These are phyloP conservation scores for Solanum appendiculatum DNA, from an alignment of 257 asterid genomes.

Conservation along the genomic window DNA sequence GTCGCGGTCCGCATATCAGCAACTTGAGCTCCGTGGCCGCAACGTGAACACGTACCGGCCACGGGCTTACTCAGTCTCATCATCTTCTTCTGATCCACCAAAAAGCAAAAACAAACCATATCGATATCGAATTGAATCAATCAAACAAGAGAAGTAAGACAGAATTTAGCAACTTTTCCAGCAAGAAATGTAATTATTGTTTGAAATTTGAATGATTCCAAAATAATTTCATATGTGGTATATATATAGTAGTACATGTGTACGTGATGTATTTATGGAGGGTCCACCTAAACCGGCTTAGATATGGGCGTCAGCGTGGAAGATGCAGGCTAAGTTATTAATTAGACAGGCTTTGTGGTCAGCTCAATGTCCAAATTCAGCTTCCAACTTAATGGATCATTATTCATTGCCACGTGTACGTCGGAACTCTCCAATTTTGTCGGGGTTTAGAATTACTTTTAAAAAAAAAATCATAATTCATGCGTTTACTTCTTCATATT, in stretches of 20 bases:
- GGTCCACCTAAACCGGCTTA: background rate
- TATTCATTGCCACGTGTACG: background rate
- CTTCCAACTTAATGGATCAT: background rate
- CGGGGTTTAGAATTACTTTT: background rate
- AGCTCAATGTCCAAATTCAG: background rate
- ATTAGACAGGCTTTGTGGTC: background rate
- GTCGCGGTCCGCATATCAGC: constrained; percentile 68
- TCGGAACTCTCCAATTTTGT: background rate
- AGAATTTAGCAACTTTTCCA: background rate
- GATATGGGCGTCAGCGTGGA: background rate
- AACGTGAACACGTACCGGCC: constrained; percentile 74
- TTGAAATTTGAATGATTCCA: background rate
- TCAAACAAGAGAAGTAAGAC: background rate
- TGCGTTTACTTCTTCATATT: no score
- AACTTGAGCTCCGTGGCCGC: constrained; percentile 58
- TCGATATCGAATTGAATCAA: background rate
- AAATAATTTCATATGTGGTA: background rate
- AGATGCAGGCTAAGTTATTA: background rate
- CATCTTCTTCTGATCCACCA: constrained; percentile 71
- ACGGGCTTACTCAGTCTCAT: constrained; percentile 51
- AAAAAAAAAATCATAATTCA: no score
- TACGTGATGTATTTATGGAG: background rate
- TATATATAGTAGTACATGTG: background rate
- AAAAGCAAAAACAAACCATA: constrained; percentile 67
- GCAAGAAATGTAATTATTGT: background rate